These are phyloP conservation scores for Rossbeevera mucosa DNA, from an alignment of 768 basidiomycete species.

Conservation along the genomic window DNA sequence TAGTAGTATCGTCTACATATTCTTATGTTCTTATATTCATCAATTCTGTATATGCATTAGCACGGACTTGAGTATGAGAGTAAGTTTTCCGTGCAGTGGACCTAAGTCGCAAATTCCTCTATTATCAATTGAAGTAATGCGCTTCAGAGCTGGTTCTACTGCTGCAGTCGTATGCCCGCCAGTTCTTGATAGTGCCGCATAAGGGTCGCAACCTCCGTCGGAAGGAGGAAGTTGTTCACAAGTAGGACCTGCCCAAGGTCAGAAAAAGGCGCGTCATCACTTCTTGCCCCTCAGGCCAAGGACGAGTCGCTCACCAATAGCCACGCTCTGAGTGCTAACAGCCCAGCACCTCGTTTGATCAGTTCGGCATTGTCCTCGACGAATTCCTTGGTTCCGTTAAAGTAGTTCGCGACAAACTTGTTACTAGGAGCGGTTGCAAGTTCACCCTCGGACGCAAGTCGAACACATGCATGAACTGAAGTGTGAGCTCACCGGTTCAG, in stretches of 20 bases:
- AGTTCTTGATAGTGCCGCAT: conserved; percentile 52
- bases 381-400: conserved; percentile 49
- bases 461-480: background rate
- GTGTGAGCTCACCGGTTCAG: conserved; percentile 45
- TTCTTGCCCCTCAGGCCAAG: background rate
- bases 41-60: too few relatives aligned
- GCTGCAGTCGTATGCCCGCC: conserved; percentile 43
- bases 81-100: too few relatives aligned
- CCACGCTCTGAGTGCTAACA: conserved; percentile 58
- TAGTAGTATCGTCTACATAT: too few relatives aligned
- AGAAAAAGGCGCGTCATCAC: background rate
- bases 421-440: conserved; percentile 33
- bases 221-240: conserved; percentile 50
- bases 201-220: conserved; percentile 44
- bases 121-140: too few relatives aligned
- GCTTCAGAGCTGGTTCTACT: too few relatives aligned
- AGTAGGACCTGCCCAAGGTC: conserved; percentile 43
- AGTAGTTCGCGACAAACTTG: conserved; percentile 52
- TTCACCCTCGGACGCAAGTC: background rate
- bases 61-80: too few relatives aligned
- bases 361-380: conserved; percentile 58
- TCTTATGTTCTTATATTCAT: too few relatives aligned
- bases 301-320: conserved; percentile 43
- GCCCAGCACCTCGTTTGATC: conserved; percentile 67
- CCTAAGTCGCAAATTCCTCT: too few relatives aligned